Conservation (phyloP, 1,284 basidiomycete genomes). For the Apiotrichum montevideense region DNA sequence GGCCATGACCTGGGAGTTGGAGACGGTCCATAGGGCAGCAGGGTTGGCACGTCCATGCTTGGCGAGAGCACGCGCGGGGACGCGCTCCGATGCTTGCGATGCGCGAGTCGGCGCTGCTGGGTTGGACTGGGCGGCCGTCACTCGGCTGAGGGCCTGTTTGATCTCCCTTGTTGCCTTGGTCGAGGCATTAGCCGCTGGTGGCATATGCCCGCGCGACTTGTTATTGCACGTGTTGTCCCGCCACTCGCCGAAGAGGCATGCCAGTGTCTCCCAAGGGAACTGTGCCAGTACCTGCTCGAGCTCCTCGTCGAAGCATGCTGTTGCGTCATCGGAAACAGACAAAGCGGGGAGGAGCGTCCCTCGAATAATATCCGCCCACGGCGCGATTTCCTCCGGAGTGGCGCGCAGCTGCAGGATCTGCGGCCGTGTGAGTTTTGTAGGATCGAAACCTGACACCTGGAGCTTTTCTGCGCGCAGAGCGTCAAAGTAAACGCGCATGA, state of each 20-base stretch:
- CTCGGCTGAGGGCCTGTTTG: constrained; percentile 47
- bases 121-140: constrained; percentile 33
- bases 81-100: constrained; percentile 25
- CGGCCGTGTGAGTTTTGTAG: constrained; percentile 8
- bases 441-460: neutral
- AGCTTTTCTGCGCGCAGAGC: constrained; percentile 24
- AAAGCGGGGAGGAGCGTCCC: constrained; percentile 79
- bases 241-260: constrained; percentile 94
- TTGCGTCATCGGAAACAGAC: constrained; percentile 67
- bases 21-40: constrained; percentile 80
- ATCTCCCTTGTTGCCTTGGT: constrained; percentile 48
- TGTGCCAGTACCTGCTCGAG: constrained; percentile 77
- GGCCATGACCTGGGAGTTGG: constrained; percentile 89
- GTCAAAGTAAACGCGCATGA: constrained; percentile 53
- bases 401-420: constrained; percentile 30
- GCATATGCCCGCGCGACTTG: constrained; percentile 25
- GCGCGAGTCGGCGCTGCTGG: constrained; percentile 5
- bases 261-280: constrained; percentile 73
- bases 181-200: constrained; percentile 36
- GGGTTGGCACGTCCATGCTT: constrained; percentile 93
- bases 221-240: constrained; percentile 57
- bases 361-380: constrained; percentile 76
- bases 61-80: constrained; percentile 72
- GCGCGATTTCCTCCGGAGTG: constrained; percentile 35
- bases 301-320: constrained; percentile 78